Percentiles rank a stretch among this genome's conserved stretches.
Evolutionary conservation across 108 stramenopile genomes (phyloP).

Genomic region (Aurantiochytrium sp.): DNA sequence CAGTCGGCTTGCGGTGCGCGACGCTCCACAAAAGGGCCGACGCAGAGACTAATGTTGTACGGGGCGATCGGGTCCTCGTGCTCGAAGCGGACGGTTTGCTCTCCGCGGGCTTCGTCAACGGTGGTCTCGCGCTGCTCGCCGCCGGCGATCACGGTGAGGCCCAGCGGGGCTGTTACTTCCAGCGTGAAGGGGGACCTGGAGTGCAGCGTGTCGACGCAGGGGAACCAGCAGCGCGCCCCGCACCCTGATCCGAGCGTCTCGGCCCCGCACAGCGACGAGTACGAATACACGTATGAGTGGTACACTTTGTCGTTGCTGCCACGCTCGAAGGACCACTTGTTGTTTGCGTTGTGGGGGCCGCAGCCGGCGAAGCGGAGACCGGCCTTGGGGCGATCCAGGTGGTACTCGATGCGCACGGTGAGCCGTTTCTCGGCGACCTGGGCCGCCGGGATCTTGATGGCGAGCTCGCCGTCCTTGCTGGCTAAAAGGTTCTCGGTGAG

Average conservation of each 20-base stretch:
- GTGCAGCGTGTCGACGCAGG: background rate
- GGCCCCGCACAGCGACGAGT: background rate
- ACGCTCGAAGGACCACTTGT: background rate
- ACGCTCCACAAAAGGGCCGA: background rate
- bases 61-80: background rate
- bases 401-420: background rate
- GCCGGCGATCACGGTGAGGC: background rate
- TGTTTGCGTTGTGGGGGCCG: background rate
- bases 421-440: background rate
- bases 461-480: background rate
- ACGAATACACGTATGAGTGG: background rate
- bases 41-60: constrained; percentile 7
- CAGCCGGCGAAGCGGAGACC: background rate
- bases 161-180: background rate
- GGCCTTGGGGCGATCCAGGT: background rate
- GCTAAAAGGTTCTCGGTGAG: background rate
- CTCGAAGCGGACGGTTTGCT: background rate
- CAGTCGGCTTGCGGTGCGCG: background rate
- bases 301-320: background rate
- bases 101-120: background rate
- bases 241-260: background rate
- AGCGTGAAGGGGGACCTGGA: background rate
- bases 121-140: background rate
- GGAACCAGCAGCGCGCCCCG: constrained; percentile 16
- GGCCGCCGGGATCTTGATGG: background rate